Percentiles rank a stretch among this genome's conserved stretches.
phyloP scores from a whole-genome alignment of 441 rosid species.

The Capsella rubella region DNA sequence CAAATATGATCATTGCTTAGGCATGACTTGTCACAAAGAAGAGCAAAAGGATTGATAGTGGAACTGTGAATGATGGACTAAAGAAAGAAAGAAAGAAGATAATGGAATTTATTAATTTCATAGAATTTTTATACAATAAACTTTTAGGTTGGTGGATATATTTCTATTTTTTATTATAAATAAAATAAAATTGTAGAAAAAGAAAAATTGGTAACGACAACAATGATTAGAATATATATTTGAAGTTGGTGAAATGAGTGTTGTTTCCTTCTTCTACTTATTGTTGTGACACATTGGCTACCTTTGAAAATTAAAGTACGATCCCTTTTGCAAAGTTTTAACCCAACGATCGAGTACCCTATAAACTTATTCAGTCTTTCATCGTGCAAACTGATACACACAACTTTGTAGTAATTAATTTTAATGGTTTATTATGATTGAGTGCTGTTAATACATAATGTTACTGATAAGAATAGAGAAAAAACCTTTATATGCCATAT shows the following conservation, averaged over 20 bases:
- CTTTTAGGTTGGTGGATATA: constrained; percentile 41
- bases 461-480: not conserved
- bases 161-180: not conserved
- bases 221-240: constrained; percentile 33
- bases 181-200: constrained; percentile 6
- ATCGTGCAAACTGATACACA: not conserved
- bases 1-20: constrained; percentile 40
- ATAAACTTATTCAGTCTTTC: not conserved
- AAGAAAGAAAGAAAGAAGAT: constrained; percentile 40
- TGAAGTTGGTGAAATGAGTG: constrained; percentile 44
- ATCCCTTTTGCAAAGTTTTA: constrained; percentile 37
- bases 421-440: not conserved
- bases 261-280: constrained; percentile 35
- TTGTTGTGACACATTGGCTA: constrained; percentile 33
- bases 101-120: constrained; percentile 21
- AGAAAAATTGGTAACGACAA: constrained; percentile 27
- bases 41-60: constrained; percentile 41
- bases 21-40: constrained; percentile 46
- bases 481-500: not conserved
- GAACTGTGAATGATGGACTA: constrained; percentile 45
- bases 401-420: not conserved
- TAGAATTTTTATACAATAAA: constrained; percentile 18
- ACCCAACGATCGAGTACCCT: not conserved
- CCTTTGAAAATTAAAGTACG: constrained; percentile 29
- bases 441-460: no score